These are phyloP conservation scores for Peniophora sp. DNA, from an alignment of 1,284 basidiomycete species.

Conservation along the genomic window DNA sequence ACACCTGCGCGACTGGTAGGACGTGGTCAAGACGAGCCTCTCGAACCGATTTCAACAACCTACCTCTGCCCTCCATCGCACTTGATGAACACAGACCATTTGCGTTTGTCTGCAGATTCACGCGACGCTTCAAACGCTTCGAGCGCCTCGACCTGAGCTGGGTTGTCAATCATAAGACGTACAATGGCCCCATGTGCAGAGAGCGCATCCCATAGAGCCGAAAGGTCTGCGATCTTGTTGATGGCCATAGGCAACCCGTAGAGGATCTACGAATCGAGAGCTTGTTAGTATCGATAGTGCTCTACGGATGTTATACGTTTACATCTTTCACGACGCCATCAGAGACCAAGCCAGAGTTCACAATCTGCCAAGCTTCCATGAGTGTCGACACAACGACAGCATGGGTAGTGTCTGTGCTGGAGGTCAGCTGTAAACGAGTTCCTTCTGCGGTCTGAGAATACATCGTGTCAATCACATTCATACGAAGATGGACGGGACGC, in stretches of 20 bases:
- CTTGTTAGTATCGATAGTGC: slow-evolving; percentile 1
- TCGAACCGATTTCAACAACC: slow-evolving; percentile 18
- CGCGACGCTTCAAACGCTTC: slow-evolving; percentile 45
- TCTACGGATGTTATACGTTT: slow-evolving; percentile 18
- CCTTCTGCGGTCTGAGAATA: slow-evolving; percentile 66
- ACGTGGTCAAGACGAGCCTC: background rate
- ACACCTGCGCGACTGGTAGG: slow-evolving; percentile 73
- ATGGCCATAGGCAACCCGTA: slow-evolving; percentile 68
- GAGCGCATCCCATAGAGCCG: slow-evolving; percentile 49
- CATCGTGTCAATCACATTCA: background rate
- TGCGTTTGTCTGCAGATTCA: slow-evolving; percentile 29
- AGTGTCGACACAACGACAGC: slow-evolving; percentile 74
- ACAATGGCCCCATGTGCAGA: slow-evolving; percentile 44
- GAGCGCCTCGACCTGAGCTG: slow-evolving; percentile 61
- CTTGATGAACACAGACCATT: slow-evolving; percentile 78
- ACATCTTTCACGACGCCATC: slow-evolving; percentile 75
- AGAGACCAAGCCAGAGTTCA: slow-evolving; percentile 61
- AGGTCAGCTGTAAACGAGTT: slow-evolving; percentile 57
- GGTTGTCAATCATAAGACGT: slow-evolving; percentile 70
- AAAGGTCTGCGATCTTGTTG: slow-evolving; percentile 71
- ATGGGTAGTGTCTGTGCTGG: slow-evolving; percentile 41
- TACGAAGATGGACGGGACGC: background rate
- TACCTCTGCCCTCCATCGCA: slow-evolving; percentile 74
- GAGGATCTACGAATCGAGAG: slow-evolving; percentile 47
- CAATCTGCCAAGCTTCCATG: slow-evolving; percentile 71